Evolutionary conservation across 1,284 basidiomycete genomes (phyloP).

Genomic region (Paramarasmius palmivorus): DNA sequence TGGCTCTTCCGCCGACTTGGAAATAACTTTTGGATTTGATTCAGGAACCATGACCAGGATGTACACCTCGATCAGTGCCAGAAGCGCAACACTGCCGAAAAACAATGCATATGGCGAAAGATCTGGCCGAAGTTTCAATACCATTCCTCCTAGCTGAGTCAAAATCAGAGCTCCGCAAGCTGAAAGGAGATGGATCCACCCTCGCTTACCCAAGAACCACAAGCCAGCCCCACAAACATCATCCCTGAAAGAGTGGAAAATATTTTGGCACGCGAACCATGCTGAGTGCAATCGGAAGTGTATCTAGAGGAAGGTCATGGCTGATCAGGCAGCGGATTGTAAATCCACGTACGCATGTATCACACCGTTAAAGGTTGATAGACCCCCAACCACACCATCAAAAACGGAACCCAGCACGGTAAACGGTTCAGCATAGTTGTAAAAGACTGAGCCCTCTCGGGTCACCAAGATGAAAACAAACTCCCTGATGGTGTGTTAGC

Average conservation of each 20-base stretch:
- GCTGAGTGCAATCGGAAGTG: constrained; percentile 50
- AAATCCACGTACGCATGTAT: constrained; percentile 42
- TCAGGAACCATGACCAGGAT: constrained; percentile 48
- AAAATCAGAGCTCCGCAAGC: constrained; percentile 15
- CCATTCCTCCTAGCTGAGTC: constrained; percentile 30
- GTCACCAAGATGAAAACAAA: constrained; percentile 48
- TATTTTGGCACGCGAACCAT: constrained; percentile 50
- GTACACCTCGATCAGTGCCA: constrained; percentile 37
- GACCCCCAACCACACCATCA: constrained; percentile 50
- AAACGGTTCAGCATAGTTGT: constrained; percentile 40
- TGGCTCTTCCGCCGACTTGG: constrained; percentile 22
- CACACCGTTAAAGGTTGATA: constrained; percentile 52
- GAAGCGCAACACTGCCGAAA: constrained; percentile 38
- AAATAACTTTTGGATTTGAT: constrained; percentile 31
- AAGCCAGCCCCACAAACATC: constrained; percentile 47
- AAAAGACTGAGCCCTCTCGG: constrained; percentile 37
- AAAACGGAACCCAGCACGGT: constrained; percentile 47
- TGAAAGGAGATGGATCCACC: constrained; percentile 1
- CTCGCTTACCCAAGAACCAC: constrained; percentile 46
- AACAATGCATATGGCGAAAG: constrained; percentile 40
- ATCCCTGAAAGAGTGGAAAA: constrained; percentile 55
- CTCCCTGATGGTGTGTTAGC: constrained; percentile 34
- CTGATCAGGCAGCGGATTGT: neutral
- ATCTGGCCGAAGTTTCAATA: constrained; percentile 25
- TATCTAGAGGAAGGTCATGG: constrained; percentile 33